Base-by-base conservation (phyloP, 108 stramenopile species). In the Cyclostephanos invisitatus region DNA sequence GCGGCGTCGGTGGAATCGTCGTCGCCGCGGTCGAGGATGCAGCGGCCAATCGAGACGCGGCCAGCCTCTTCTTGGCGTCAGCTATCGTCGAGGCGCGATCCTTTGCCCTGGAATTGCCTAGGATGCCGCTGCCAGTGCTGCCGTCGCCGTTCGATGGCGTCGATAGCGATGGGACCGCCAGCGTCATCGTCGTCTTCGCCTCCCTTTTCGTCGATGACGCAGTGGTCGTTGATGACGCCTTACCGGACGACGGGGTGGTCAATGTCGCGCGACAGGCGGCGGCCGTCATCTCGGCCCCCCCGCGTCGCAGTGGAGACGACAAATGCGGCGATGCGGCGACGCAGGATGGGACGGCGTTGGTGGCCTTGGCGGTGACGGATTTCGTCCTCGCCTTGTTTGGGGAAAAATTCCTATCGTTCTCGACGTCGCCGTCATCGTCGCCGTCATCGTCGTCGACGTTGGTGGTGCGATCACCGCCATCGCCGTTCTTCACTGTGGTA, bases 21-120 rank as follows among this genome's bases (percentile, higher is more conserved):
- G 28, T 47, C 11, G 22, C 48, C 18, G 48, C 48, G n/a, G n/a
- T 2, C 48, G 48, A 2, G 48, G 48, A 49, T 7, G 74, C 46
- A 18, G 62, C 60, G 25, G 67, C 62, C 56, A 67, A 68, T 22
- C 74, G 60, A 40, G 74, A 67, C 12, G 68, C 75, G 40, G 75
- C 75, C 28, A 76, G 40, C 50, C 64, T 76, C 53, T 56, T 76
- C 65, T 76, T 76, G 51, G 75, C 62, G 46, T 69, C 62, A 42
- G 68, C 61, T 22, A 76, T 60, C 12, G 67, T 28, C 15, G 48
- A 21, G 38, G 62, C 21, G 38, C 74, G 66, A 22, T 66, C 49
- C 21, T 60, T 59, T 0, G 59, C 15, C 8, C 47, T 68, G 10
- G 38, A 11, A 20, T 48, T 11, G 15, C 38, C 12, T 44, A 12